Base-by-base conservation (phyloP, 306 rosid genomes). In the Ceratonia siliqua region DNA sequence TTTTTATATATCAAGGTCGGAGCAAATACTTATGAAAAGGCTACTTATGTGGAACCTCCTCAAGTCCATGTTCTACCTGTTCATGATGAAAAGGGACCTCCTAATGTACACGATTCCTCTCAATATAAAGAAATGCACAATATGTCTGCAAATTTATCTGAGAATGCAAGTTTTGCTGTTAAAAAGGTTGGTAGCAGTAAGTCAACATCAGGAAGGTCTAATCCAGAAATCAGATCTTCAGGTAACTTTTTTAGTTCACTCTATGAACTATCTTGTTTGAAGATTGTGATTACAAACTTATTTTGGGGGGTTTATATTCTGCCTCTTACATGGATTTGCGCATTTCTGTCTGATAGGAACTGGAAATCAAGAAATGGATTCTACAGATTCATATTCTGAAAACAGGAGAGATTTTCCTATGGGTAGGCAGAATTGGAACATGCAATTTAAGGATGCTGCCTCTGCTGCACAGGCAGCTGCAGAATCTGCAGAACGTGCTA, bases 401-500 rank as follows among this genome's bases (percentile, higher is more conserved):
- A 82, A 83, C 58, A 81, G 76, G 53, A 82, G 76, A 73, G 15
- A 78, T 48, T 68, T 28, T 81, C 69, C 91, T 74, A 15, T 9
- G 3, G 81, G 78, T 49, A 75, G 80, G 80, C 86, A 79, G 71
- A 81, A 81, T 45, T 85, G 92, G 91, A 87, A 78, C 80, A 83
- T 90, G 96, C 87, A 87, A 69, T 94, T 94, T 65, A 90, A 86
- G 84, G 99, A 94, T 85, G 99, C 96, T 66, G 85, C 96, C 70
- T 87, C 97, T 72, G 99, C 99, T 42, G 99, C 99, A 0, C 91
- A 85, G 89, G 97, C 93, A 55, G 99, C 99, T 67, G 97, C 99
- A 63, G 97, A 92, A 82, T 90, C 99, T 70, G 99, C 99, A 4
- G 97, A 94, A 75, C 89, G 17, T 45, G 99, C 99, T 48, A 86